These are phyloP conservation scores for Angomonas deanei DNA, from an alignment of 208 protist species.

Conservation along the genomic window DNA sequence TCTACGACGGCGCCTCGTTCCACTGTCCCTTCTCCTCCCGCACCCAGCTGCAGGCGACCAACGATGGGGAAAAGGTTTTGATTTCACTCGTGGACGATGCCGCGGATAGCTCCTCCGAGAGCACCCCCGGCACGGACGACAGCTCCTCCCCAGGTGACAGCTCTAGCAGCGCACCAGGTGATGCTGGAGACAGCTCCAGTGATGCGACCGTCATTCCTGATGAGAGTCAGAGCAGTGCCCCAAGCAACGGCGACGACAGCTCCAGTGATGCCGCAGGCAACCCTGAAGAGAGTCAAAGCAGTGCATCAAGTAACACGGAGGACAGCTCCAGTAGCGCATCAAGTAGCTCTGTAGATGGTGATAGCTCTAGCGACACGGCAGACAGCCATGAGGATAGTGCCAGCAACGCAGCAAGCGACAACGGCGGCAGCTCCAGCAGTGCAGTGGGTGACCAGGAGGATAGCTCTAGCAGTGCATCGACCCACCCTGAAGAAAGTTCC, in stretches of 20 bases:
- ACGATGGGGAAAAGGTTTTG: too few relatives aligned
- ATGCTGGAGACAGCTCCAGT: neutral
- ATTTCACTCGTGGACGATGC: too few relatives aligned
- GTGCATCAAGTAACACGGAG: neutral
- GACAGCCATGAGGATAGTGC: neutral
- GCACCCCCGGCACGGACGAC: neutral
- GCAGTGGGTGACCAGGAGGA: neutral
- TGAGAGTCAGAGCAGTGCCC: neutral
- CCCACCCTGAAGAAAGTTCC: neutral
- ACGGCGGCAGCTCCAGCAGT: too few relatives aligned
- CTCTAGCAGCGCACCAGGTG: neutral
- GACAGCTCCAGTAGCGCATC: too few relatives aligned
- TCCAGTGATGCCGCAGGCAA: neutral
- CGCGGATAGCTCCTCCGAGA: neutral
- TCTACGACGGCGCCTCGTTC: too few relatives aligned
- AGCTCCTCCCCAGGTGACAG: neutral
- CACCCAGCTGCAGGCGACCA: too few relatives aligned
- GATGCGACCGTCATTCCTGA: neutral
- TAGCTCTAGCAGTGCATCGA: too few relatives aligned
- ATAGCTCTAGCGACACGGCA: neutral
- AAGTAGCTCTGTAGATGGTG: too few relatives aligned
- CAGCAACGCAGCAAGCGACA: neutral
- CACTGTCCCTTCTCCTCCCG: too few relatives aligned
- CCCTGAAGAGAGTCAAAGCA: neutral
- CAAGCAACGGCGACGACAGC: neutral